phyloP scores from a whole-genome alignment of 2,329 filamentous ascomycete genomes.

The Botryotinia narcissicola region DNA sequence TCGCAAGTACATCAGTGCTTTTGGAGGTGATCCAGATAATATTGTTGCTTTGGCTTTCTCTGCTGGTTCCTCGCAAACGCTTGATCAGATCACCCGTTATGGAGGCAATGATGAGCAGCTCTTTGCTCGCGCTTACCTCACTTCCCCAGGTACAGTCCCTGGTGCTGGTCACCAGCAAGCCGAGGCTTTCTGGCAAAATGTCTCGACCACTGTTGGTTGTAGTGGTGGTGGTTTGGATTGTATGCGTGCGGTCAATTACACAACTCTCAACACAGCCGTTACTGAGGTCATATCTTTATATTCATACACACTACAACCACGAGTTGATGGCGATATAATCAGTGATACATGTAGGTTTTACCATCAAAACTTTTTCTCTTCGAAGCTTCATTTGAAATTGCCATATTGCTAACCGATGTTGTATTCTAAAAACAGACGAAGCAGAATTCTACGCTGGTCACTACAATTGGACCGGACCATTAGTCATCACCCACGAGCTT shows the following conservation, averaged over 20 bases:
- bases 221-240: not conserved
- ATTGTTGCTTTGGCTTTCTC: too few relatives aligned
- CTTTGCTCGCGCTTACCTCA: not conserved
- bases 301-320: not conserved
- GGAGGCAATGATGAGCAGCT: not conserved
- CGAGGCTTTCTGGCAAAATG: not conserved
- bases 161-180: not conserved
- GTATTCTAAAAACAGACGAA: not conserved
- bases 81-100: not conserved
- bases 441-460: not conserved
- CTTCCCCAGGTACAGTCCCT: not conserved
- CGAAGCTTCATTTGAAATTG: not conserved
- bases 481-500: not conserved
- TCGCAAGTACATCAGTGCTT: too few relatives aligned
- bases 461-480: not conserved
- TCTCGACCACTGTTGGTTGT: not conserved
- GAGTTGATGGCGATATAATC: not conserved
- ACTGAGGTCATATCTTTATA: not conserved
- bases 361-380: not conserved
- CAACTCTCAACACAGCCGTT: not conserved
- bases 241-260: not conserved
- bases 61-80: not conserved
- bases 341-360: not conserved
- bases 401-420: not conserved
- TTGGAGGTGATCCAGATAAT: too few relatives aligned